A percentile compares a stretch with the other conserved stretches of the same genome.
phyloP scores from a whole-genome alignment of 73 alveolate species.

The Paramecium pentaurelia region DNA sequence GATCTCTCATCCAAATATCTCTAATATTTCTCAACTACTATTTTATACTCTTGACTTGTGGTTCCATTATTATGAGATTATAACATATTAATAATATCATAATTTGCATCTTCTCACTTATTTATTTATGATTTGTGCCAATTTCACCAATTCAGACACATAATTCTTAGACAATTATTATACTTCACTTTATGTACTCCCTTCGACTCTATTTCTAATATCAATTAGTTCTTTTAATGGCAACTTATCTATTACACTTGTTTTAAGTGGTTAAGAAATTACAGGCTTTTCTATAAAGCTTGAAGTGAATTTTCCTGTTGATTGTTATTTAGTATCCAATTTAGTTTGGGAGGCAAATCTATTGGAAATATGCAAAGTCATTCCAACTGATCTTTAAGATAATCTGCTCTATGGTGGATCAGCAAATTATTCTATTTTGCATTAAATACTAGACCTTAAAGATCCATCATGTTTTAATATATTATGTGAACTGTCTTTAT shows the following conservation, averaged over 20 bases:
- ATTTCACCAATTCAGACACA: constrained; percentile 42
- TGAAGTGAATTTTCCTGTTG: not conserved
- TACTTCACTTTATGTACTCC: not conserved
- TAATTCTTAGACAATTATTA: constrained; percentile 3
- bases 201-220: constrained; percentile 2
- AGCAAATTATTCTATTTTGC: not conserved
- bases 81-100: not conserved
- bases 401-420: not conserved
- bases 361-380: not conserved
- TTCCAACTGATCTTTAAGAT: constrained; percentile 13
- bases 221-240: constrained; percentile 6
- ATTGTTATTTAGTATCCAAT: not conserved
- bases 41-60: not conserved
- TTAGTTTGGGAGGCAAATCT: constrained; percentile 25
- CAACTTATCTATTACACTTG: not conserved
- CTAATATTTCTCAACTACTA: not conserved
- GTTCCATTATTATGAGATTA: not conserved
- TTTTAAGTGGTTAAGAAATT: not conserved
- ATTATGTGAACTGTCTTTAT: not conserved
- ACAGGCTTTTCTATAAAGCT: constrained; percentile 27
- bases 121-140: constrained; percentile 36
- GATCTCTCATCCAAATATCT: not conserved
- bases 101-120: constrained; percentile 9
- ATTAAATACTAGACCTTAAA: not conserved
- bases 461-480: not conserved